Evolutionary conservation across 2,329 filamentous ascomycete species (phyloP).

Genomic region (Colletotrichum paranaense): DNA sequence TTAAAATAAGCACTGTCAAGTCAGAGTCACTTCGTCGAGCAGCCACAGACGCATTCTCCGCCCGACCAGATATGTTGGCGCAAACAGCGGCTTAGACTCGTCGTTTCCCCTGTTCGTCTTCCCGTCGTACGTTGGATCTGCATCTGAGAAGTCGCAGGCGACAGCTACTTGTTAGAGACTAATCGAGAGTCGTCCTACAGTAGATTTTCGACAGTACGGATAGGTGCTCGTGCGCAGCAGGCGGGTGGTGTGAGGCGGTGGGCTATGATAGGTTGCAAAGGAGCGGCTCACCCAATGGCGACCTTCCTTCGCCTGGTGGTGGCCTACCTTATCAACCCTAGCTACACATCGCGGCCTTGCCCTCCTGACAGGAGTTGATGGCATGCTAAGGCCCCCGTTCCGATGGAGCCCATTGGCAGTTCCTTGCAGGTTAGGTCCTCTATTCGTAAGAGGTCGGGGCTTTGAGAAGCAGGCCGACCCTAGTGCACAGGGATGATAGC

Average conservation of each 20-base stretch:
- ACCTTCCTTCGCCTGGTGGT: background rate
- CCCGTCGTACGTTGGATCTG: slow-evolving; percentile 8
- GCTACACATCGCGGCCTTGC: slow-evolving; percentile 19
- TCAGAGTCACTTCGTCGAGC: background rate
- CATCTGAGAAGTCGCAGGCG: slow-evolving; percentile 15
- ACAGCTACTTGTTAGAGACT: slow-evolving; percentile 15
- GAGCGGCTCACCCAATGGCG: slow-evolving; percentile 10
- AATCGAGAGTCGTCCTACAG: slow-evolving; percentile 1
- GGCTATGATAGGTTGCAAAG: slow-evolving; percentile 6
- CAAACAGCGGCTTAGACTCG: background rate
- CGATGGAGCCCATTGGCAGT: slow-evolving; percentile 32
- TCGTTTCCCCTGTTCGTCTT: background rate
- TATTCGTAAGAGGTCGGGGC: background rate
- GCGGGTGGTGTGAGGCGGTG: slow-evolving; percentile 14
- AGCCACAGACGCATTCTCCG: background rate
- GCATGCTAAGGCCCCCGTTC: slow-evolving; percentile 25
- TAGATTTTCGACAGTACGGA: slow-evolving; percentile 8
- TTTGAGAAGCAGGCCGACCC: slow-evolving; percentile 13
- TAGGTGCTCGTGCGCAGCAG: slow-evolving; percentile 14
- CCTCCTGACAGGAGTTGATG: slow-evolving; percentile 21
- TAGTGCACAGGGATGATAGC: slow-evolving; percentile 32
- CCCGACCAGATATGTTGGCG: background rate
- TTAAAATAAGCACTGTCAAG: background rate
- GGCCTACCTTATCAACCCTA: slow-evolving; percentile 12
- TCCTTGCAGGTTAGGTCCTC: background rate